phyloP scores from a whole-genome alignment of 1,284 basidiomycete species.

The Ceratobasidium theobromae region DNA sequence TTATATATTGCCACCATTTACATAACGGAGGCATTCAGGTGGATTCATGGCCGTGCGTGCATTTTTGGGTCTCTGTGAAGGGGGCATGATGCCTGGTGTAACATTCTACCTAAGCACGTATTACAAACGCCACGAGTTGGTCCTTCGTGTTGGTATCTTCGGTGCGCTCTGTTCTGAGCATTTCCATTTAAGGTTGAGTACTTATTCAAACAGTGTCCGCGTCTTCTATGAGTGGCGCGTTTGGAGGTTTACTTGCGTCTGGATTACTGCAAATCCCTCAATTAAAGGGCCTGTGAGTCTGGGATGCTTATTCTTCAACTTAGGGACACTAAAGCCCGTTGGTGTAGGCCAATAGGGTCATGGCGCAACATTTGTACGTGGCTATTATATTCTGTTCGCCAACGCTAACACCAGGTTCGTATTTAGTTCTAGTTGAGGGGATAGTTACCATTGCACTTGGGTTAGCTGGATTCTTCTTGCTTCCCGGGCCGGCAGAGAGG shows the following conservation, averaged over 20 bases:
- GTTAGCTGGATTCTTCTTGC: constrained; percentile 42
- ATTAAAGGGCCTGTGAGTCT: constrained; percentile 38
- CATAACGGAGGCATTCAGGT: neutral
- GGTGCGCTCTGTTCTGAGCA: constrained; percentile 8
- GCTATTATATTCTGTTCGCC: neutral
- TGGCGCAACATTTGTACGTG: constrained; percentile 43
- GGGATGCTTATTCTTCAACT: constrained; percentile 34
- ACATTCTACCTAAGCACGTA: constrained; percentile 41
- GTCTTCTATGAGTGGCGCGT: constrained; percentile 36
- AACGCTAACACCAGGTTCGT: too few species aligned
- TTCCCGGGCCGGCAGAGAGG: constrained; percentile 42
- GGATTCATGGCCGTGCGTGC: constrained; percentile 43
- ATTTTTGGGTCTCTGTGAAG: constrained; percentile 44
- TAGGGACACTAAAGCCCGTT: constrained; percentile 6
- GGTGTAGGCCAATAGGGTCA: constrained; percentile 33
- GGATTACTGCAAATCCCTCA: constrained; percentile 38
- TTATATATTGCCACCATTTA: neutral
- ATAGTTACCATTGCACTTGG: constrained; percentile 42
- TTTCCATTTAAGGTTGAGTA: neutral
- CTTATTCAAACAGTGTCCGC: constrained; percentile 29
- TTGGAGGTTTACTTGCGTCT: constrained; percentile 37
- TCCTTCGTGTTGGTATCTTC: constrained; percentile 42
- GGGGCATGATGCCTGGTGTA: constrained; percentile 42
- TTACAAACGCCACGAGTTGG: constrained; percentile 42
- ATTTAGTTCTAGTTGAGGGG: constrained; percentile 40